A percentile compares a stretch with the other conserved stretches of the same genome.
Conservation (phyloP, 768 basidiomycete genomes). For the Trametes elegans region DNA sequence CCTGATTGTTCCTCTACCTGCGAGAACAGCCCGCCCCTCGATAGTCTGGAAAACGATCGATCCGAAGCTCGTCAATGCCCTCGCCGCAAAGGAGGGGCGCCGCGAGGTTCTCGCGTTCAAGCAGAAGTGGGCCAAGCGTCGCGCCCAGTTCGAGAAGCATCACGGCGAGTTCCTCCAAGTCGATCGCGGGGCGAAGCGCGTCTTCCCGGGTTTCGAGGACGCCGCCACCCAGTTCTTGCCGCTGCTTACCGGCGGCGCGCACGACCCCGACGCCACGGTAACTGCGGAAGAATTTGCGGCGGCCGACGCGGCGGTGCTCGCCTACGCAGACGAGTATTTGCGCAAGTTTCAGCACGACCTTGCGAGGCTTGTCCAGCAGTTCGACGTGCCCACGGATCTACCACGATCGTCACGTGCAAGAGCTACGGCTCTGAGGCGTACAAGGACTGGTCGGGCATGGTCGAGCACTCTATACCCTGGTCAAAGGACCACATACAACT, state of each 20-base stretch:
- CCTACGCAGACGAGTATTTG: not conserved
- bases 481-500: too few species aligned
- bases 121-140: not conserved
- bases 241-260: not conserved
- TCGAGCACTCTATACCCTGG: too few species aligned
- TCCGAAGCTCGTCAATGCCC: not conserved
- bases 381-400: too few species aligned
- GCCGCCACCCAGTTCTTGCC: not conserved
- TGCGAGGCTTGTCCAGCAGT: not conserved
- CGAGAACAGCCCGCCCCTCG: not conserved
- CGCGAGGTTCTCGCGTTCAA: not conserved
- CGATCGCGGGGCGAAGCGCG: not conserved
- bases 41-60: slow-evolving; percentile 6
- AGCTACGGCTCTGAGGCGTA: too few species aligned
- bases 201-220: not conserved
- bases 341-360: not conserved
- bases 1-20: too few species aligned
- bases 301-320: not conserved
- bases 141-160: not conserved
- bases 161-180: not conserved
- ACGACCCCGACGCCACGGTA: not conserved
- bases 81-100: not conserved
- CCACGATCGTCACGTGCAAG: too few species aligned
- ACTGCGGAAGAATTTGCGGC: not conserved
- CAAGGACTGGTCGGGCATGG: too few species aligned